phyloP scores from a whole-genome alignment of 1,284 basidiomycete species.

The Heterobasidion irregulare region DNA sequence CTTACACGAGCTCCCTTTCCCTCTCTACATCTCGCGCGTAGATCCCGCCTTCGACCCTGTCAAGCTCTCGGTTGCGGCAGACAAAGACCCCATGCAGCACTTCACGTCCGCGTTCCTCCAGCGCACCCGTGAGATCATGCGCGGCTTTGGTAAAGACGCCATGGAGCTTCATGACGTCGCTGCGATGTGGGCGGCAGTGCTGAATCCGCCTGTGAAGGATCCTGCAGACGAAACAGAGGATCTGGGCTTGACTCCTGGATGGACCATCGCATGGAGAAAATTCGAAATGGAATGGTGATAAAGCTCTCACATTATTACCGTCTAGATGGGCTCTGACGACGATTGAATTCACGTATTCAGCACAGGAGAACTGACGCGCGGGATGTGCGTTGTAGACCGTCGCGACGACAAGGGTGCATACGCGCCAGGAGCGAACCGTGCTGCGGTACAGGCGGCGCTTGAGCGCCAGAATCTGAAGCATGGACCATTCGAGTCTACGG shows the following conservation, averaged over 20 bases:
- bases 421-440: conserved; percentile 53
- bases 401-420: conserved; percentile 53
- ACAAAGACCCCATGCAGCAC: conserved; percentile 50
- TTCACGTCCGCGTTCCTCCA: conserved; percentile 80
- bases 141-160: conserved; percentile 69
- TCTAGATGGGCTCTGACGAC: not conserved
- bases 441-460: conserved; percentile 47
- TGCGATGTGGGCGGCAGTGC: conserved; percentile 74
- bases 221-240: conserved; percentile 14
- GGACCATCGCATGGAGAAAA: conserved; percentile 39
- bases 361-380: conserved; percentile 51
- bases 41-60: conserved; percentile 46
- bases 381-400: conserved; percentile 70
- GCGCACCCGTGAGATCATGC: conserved; percentile 63
- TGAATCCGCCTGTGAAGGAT: conserved; percentile 43
- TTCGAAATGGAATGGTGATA: conserved; percentile 66
- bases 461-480: conserved; percentile 28
- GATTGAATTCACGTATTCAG: conserved; percentile 16
- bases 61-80: conserved; percentile 33
- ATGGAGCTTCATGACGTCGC: conserved; percentile 84
- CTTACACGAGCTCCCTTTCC: conserved; percentile 70
- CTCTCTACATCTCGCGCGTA: conserved; percentile 42
- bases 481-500: conserved; percentile 37
- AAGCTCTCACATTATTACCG: not conserved
- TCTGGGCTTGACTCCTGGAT: conserved; percentile 34